Percentiles rank a stretch among this genome's conserved stretches.
phyloP scores from a whole-genome alignment of 805 yeast genomes.

The Candida wancherniae region DNA sequence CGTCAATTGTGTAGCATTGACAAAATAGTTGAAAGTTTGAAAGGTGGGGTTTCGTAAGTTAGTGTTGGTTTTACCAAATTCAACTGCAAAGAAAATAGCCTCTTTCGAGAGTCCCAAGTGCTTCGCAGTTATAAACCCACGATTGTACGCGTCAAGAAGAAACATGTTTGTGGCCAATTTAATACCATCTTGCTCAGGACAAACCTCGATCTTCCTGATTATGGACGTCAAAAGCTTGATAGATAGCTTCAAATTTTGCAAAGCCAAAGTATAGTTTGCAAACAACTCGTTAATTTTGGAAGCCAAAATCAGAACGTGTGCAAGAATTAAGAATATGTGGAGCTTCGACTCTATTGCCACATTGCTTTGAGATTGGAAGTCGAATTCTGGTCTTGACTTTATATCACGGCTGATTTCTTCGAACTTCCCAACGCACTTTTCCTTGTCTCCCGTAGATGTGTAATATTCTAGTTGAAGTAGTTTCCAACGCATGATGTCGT shows the following conservation, averaged over 20 bases:
- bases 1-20: slow-evolving; percentile 9
- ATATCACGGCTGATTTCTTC: slow-evolving; percentile 21
- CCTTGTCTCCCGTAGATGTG: slow-evolving; percentile 16
- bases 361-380: too few species aligned
- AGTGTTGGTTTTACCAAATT: slow-evolving; percentile 38
- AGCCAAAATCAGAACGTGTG: slow-evolving; percentile 32
- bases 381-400: slow-evolving; percentile 21
- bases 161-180: slow-evolving; percentile 34
- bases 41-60: slow-evolving; percentile 20
- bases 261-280: slow-evolving; percentile 24
- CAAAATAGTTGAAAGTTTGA: slow-evolving; percentile 16
- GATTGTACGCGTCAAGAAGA: slow-evolving; percentile 36
- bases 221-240: slow-evolving; percentile 52
- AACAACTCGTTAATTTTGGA: slow-evolving; percentile 19
- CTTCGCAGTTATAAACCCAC: slow-evolving; percentile 35
- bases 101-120: slow-evolving; percentile 58
- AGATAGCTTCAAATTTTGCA: slow-evolving; percentile 42
- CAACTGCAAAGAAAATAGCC: slow-evolving; percentile 49
- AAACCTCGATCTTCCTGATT: slow-evolving; percentile 35
- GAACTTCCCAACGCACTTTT: slow-evolving; percentile 21
- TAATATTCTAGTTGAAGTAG: slow-evolving; percentile 28
- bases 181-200: slow-evolving; percentile 18
- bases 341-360: too few species aligned
- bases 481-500: slow-evolving; percentile 22
- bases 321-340: slow-evolving; percentile 27